Evolutionary conservation across 768 basidiomycete genomes (phyloP).

Genomic region (Boletus patriciae): DNA sequence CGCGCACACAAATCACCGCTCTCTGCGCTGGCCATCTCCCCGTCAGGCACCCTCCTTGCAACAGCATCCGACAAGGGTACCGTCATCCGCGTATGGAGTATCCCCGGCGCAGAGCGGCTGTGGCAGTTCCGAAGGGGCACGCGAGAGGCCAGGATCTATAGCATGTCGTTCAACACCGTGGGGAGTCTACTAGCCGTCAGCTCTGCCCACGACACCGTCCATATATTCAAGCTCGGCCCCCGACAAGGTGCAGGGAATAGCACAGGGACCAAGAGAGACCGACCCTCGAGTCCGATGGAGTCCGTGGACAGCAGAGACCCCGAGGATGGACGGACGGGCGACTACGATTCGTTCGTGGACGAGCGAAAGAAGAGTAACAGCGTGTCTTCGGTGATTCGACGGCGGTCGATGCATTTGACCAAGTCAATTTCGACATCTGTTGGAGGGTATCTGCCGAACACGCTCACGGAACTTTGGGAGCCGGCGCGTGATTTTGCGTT

Average conservation of each 20-base stretch:
- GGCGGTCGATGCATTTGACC: slow-evolving; percentile 72
- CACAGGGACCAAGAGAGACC: slow-evolving; percentile 23
- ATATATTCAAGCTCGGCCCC: slow-evolving; percentile 86
- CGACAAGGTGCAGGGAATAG: slow-evolving; percentile 27
- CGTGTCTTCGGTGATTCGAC: slow-evolving; percentile 63
- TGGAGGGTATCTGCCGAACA: slow-evolving; percentile 83
- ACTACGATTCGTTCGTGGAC: slow-evolving; percentile 85
- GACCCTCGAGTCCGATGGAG: slow-evolving; percentile 59
- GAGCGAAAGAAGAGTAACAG: slow-evolving; percentile 61
- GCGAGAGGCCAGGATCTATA: slow-evolving; percentile 81
- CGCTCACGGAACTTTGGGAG: slow-evolving; percentile 95
- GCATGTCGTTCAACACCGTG: slow-evolving; percentile 81
- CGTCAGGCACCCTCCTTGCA: slow-evolving; percentile 84
- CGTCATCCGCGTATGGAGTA: slow-evolving; percentile 91
- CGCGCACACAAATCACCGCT: slow-evolving; percentile 96
- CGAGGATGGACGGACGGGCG: slow-evolving; percentile 56
- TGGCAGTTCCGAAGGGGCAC: slow-evolving; percentile 95
- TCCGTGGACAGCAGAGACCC: slow-evolving; percentile 65
- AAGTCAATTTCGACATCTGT: slow-evolving; percentile 75
- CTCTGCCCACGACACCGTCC: slow-evolving; percentile 92
- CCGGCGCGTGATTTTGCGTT: slow-evolving; percentile 93
- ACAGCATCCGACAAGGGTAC: slow-evolving; percentile 95
- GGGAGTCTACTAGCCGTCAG: slow-evolving; percentile 86
- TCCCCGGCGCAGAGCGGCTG: slow-evolving; percentile 89
- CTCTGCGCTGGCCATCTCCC: slow-evolving; percentile 82